Conservation (phyloP, 352 stramenopile genomes). For the Saprolegnia parasitica region DNA sequence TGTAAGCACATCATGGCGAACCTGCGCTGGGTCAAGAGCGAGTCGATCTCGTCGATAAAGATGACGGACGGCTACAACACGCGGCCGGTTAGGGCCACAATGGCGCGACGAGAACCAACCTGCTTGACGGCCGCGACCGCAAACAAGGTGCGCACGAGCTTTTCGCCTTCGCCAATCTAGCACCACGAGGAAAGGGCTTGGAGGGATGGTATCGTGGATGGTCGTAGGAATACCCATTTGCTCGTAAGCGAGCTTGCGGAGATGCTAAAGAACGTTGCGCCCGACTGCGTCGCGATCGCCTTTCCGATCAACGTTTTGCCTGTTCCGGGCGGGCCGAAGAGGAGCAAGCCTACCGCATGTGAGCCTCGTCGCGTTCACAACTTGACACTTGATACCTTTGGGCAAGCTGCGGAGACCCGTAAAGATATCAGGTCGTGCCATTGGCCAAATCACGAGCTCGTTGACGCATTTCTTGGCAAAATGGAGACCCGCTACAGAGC, state of each 20-base stretch:
- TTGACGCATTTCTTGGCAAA: conserved; percentile 97
- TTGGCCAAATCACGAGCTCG: conserved; percentile 98
- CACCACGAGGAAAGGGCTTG: background rate
- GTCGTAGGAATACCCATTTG: conserved; percentile 89
- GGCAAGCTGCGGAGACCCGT: conserved; percentile 91
- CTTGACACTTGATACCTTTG: conserved; percentile 49
- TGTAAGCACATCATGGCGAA: conserved; percentile 25
- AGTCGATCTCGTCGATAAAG: conserved; percentile 99
- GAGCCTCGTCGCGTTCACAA: conserved; percentile 7
- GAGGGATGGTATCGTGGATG: background rate
- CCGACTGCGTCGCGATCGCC: conserved; percentile 96
- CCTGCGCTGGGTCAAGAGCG: conserved; percentile 94
- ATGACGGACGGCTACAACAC: conserved; percentile 90
- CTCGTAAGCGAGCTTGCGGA: conserved; percentile 97
- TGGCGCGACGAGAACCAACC: too few species aligned
- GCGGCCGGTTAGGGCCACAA: too few species aligned
- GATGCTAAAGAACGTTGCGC: conserved; percentile 99
- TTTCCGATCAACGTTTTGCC: conserved; percentile 99
- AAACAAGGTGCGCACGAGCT: conserved; percentile 96
- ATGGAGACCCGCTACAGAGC: conserved; percentile 84
- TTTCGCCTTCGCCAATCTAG: conserved; percentile 98
- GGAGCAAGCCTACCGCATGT: conserved; percentile 72
- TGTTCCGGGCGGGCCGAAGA: conserved; percentile 94
- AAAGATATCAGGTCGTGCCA: conserved; percentile 97
- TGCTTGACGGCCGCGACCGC: conserved; percentile 91